Evolutionary conservation across 2,329 filamentous ascomycete genomes (phyloP).

Genomic region (Arthroderma sp.): DNA sequence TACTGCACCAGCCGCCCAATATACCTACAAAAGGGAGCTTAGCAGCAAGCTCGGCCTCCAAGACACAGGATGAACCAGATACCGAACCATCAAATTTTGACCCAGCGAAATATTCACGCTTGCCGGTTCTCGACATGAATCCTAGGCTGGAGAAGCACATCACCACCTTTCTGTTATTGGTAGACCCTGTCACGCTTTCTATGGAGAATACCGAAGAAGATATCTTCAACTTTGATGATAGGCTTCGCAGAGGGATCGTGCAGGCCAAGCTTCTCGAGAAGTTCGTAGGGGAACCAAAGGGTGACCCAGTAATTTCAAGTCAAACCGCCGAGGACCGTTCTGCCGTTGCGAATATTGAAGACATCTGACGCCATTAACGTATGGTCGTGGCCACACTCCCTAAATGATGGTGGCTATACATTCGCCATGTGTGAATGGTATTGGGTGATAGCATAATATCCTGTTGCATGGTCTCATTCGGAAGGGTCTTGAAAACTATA

Average conservation of each 20-base stretch:
- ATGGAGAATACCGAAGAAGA: slow-evolving; percentile 77
- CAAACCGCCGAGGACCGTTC: neutral
- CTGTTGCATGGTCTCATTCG: too few relatives aligned
- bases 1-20: slow-evolving; percentile 2
- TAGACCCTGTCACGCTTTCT: slow-evolving; percentile 63
- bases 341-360: neutral
- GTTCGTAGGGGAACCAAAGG: slow-evolving; percentile 41
- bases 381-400: too few relatives aligned
- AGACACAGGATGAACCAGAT: neutral
- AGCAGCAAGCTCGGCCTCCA: neutral
- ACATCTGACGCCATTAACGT: neutral
- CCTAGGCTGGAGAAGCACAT: slow-evolving; percentile 65
- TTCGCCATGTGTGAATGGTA: too few relatives aligned
- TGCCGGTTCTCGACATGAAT: slow-evolving; percentile 8
- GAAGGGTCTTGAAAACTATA: too few relatives aligned
- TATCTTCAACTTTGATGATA: slow-evolving; percentile 83
- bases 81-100: neutral
- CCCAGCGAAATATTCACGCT: neutral
- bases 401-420: too few relatives aligned
- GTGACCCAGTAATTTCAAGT: slow-evolving; percentile 7
- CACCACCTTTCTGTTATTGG: slow-evolving; percentile 57
- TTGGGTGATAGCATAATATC: too few relatives aligned
- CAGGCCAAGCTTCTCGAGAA: slow-evolving; percentile 79
- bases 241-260: slow-evolving; percentile 66
- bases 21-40: neutral